phyloP scores from a whole-genome alignment of 495 filamentous ascomycete genomes.

The Aspergillus biplanus region DNA sequence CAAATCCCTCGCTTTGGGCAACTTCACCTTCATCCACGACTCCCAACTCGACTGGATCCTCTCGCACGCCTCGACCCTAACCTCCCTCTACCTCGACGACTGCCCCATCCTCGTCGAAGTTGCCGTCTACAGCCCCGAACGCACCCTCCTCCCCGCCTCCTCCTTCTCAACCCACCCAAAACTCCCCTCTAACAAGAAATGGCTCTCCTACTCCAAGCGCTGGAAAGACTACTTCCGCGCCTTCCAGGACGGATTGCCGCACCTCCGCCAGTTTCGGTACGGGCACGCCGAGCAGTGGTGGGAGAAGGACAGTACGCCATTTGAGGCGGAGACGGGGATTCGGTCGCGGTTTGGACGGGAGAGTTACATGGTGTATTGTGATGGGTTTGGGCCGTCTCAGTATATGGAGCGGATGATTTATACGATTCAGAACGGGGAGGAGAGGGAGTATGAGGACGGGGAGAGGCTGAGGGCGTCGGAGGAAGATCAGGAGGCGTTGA shows the following conservation, averaged over 20 bases:
- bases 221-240: constrained; percentile 30
- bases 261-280: constrained; percentile 24
- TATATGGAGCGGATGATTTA: constrained; percentile 18
- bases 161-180: neutral
- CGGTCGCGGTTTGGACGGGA: constrained; percentile 14
- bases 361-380: constrained; percentile 21
- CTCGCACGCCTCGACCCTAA: constrained; percentile 23
- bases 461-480: neutral
- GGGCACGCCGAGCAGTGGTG: constrained; percentile 16
- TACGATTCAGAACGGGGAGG: neutral
- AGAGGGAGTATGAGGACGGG: neutral
- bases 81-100: constrained; percentile 31
- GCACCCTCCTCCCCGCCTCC: neutral
- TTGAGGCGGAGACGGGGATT: constrained; percentile 22
- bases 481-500: constrained; percentile 9
- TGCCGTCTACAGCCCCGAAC: constrained; percentile 3
- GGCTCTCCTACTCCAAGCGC: constrained; percentile 22
- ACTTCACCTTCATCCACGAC: constrained; percentile 31
- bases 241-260: constrained; percentile 17
- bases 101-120: constrained; percentile 25
- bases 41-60: constrained; percentile 35
- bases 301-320: constrained; percentile 16
- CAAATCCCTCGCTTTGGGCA: constrained; percentile 28
- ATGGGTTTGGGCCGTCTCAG: constrained; percentile 17
- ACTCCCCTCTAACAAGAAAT: neutral